These are phyloP conservation scores for Fraxinus cuspidata DNA, from an alignment of 257 asterid genomes.

Conservation along the genomic window DNA sequence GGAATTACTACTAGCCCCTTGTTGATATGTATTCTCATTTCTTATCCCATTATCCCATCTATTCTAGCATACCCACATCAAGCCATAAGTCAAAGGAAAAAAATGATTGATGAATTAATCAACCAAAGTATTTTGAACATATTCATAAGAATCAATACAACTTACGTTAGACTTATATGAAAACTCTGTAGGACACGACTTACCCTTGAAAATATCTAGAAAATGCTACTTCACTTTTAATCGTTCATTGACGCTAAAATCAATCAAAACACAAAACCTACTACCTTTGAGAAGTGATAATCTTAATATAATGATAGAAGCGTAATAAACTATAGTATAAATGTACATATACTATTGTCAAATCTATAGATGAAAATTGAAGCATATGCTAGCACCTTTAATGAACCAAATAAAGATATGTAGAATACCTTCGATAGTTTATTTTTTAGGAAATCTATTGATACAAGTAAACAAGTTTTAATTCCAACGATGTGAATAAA, in stretches of 20 bases:
- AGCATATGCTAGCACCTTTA: background rate
- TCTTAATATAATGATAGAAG: background rate
- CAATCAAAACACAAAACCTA: constrained; percentile 69
- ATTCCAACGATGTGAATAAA: too few species aligned
- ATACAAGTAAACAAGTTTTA: too few species aligned
- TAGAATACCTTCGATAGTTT: background rate
- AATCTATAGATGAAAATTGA: background rate
- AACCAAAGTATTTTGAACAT: background rate
- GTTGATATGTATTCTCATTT: too few species aligned
- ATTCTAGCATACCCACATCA: too few species aligned
- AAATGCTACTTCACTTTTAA: constrained; percentile 63
- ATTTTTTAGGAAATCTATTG: too few species aligned
- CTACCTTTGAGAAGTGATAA: constrained; percentile 46
- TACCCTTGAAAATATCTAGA: constrained; percentile 52
- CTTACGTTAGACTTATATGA: constrained; percentile 69
- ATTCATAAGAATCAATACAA: constrained; percentile 10
- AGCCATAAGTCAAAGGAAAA: too few species aligned
- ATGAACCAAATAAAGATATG: background rate
- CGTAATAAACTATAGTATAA: background rate
- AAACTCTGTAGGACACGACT: constrained; percentile 61
- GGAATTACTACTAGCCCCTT: too few species aligned
- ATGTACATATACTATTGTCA: too few species aligned
- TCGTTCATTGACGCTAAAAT: constrained; percentile 49
- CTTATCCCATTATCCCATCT: too few species aligned
- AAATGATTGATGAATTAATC: too few species aligned